Percentiles rank a stretch among this genome's conserved stretches.
Conservation (phyloP, 768 basidiomycete genomes). For the Naganishia antarctica region DNA sequence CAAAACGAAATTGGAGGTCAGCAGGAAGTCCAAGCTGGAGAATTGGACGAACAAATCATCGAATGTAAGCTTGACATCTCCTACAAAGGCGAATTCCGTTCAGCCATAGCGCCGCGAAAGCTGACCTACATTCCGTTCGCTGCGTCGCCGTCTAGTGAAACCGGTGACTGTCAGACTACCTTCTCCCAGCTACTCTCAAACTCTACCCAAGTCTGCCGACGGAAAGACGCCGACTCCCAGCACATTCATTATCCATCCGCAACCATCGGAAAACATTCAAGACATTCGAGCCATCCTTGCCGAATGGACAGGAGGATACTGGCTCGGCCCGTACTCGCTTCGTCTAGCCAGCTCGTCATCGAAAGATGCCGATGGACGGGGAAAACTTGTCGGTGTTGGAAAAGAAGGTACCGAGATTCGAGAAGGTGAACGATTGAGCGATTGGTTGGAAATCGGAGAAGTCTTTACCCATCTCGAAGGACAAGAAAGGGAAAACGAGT, state of each 20-base stretch:
- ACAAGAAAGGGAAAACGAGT: constrained; percentile 31
- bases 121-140: neutral
- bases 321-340: constrained; percentile 52
- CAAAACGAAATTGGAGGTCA: neutral
- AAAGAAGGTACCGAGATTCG: constrained; percentile 40
- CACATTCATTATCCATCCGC: constrained; percentile 39
- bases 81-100: too few relatives aligned
- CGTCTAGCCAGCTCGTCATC: constrained; percentile 31
- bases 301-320: constrained; percentile 52
- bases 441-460: constrained; percentile 51
- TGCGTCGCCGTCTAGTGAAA: constrained; percentile 31
- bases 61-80: constrained; percentile 2
- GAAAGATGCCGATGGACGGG: constrained; percentile 28
- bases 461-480: constrained; percentile 47
- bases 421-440: constrained; percentile 48
- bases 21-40: constrained; percentile 1
- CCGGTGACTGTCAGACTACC: constrained; percentile 43
- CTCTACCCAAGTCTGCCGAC: constrained; percentile 32
- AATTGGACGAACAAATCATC: neutral
- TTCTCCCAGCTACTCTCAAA: constrained; percentile 37
- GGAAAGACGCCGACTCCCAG: constrained; percentile 22
- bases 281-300: constrained; percentile 49
- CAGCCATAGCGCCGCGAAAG: too few relatives aligned
- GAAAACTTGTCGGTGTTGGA: constrained; percentile 38
- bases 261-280: constrained; percentile 47